Base-by-base conservation (phyloP, 2,329 filamentous ascomycete genomes). In the Leptographium flavum region DNA sequence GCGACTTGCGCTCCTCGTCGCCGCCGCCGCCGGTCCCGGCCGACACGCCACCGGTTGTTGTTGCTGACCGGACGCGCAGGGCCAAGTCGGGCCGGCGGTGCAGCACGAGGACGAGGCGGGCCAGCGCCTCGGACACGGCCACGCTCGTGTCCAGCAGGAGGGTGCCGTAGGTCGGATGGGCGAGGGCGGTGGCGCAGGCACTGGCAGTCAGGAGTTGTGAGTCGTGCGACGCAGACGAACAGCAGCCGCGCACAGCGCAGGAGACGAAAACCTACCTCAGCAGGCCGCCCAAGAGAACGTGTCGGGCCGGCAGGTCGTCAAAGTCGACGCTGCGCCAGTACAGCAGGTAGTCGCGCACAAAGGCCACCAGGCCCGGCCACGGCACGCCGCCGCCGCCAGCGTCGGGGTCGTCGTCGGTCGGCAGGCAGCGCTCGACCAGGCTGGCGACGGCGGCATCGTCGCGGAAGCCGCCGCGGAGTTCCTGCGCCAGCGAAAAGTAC, bases 101-200 rank as follows among this genome's bases (percentile, higher is more conserved):
- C 33, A 95, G 71, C 43, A 78, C 82, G 67, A 94, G 86, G 23
- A 88, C 88, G 46, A 95, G 73, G 52, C 81, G 80, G 9, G 86
- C 82, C 22, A 95, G 74, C 8, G 86, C 78, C 53, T 83, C 79
- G 28, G 84, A 90, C 44, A 94, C 74, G 27, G 83, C 82, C 54
- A 94, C 79, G 57, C 87, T 84, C 3, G 86, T 87, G 36, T 86
- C 81, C 35, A 95, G 75, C 54, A 95, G 77, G 55, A 94, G 73
- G 27, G 81, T 74, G 28, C 90, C 90, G 58, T 87, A 80, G 13
- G 79, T 80, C 2, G 82, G 78, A 56, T 94, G 82, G 7, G 79
- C 77, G 40, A 95, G 75, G 1, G 88, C 87, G 19, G 83, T 83
- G 23, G 87, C 83, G 54, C 83, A 92, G 54, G 87, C 82, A 56